Base-by-base conservation (phyloP, 441 rosid genomes). In the Kokia cookei region DNA sequence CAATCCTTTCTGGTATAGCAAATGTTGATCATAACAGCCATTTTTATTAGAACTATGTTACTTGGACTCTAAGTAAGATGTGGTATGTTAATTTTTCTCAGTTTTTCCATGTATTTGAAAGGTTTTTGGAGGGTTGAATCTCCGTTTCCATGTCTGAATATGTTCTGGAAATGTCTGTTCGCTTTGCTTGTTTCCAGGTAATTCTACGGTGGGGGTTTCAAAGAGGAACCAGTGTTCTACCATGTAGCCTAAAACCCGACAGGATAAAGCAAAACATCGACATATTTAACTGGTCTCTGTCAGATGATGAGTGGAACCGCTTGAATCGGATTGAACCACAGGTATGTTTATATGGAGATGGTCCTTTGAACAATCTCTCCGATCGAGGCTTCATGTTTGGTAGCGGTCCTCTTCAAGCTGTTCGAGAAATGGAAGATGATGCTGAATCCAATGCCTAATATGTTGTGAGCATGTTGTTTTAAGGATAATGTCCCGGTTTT, bases 191-290 rank as follows among this genome's bases (percentile, higher is more conserved):
- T 69, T 51, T 78, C 60, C 35, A 87, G 91, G 86, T 86, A 47
- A 82, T 86, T 83, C 80, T 87, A 63, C 84, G 88, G 55, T 87
- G 91, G 91, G 91, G 91, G 57, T 60, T 87, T 78, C 89, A 87
- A 70, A 81, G 91, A 76, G 91, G 89, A 55, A 87, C 88, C 24
- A 86, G 88, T 79, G 91, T 88, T 22, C 81, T 88, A 68, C 91
- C 91, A 11, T 88, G 88, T 74, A 86, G 91, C 84, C 79, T 86
- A 64, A 88, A 82, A 69, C 81, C 88, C 0, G 89, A 84, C 37
- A 84, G 89, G 54, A 88, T 86, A 77, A 82, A 78, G 77, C 84
- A 84, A 78, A 88, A 83, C 70, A 79, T 86, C 0, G 88, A 84
- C 71, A 86, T 86, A 55, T 84, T 84, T 62, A 79, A 70, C 45